Evolutionary conservation across 106 monocot genomes (phyloP).

Genomic region (Dactylorhiza incarnata): DNA sequence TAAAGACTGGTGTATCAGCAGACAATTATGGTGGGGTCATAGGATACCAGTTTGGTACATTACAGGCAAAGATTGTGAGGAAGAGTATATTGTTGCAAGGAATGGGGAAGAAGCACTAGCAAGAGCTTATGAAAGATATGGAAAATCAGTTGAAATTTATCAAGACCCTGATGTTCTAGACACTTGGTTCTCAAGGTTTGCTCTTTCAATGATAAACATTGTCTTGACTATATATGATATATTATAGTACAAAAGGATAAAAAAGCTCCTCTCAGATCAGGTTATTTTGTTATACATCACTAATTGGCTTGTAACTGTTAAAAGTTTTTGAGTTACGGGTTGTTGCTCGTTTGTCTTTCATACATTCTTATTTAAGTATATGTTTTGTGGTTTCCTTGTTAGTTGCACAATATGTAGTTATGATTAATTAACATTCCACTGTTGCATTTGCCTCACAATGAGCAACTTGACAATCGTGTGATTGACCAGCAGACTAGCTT

Average conservation of each 20-base stretch:
- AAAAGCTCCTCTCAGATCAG: background rate
- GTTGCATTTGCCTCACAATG: background rate
- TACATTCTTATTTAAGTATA: background rate
- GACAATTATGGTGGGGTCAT: slow-evolving; percentile 99
- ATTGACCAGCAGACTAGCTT: background rate
- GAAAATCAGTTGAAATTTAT: slow-evolving; percentile 88
- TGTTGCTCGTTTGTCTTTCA: background rate
- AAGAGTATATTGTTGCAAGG: slow-evolving; percentile 88
- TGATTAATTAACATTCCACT: background rate
- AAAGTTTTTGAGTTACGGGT: no score
- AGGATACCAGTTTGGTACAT: slow-evolving; percentile 98
- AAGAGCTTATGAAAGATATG: slow-evolving; percentile 75
- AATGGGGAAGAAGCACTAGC: slow-evolving; percentile 63
- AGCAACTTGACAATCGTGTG: background rate
- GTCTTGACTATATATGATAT: background rate
- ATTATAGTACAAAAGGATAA: background rate
- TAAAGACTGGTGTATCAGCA: slow-evolving; percentile 99
- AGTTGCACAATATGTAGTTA: background rate
- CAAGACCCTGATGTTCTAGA: slow-evolving; percentile 99
- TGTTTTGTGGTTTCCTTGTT: background rate
- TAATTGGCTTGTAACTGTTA: no score
- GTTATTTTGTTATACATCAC: background rate
- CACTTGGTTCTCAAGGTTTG: slow-evolving; percentile 98
- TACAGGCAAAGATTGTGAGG: slow-evolving; percentile 77
- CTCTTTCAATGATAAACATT: slow-evolving; percentile 2